Base-by-base conservation (phyloP, 805 yeast genomes). In the Ogataea polymorpha region DNA sequence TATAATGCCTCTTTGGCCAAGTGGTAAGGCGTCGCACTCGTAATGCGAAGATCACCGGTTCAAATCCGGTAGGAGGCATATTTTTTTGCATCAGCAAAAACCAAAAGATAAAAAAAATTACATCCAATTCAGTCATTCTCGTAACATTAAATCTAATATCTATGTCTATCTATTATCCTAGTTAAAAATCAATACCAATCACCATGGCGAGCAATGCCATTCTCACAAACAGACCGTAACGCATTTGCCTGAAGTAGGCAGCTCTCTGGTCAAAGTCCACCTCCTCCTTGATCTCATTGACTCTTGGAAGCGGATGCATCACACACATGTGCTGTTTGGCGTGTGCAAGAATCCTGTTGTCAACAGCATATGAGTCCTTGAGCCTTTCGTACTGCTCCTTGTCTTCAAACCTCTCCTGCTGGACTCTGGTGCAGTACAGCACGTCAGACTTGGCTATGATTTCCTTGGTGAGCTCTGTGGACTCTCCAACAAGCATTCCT, bases 181-280 rank as follows among this genome's bases (percentile, higher is more conserved):
- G 50, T 36, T 70, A 86, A 50, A 83, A 79, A 63, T 88, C 96
- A 58, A 87, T 89, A 61, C 98, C 98, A 67, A 93, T 82, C 50
- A 95, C 99, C 96, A 93, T 85, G 41, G 98, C 96, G 62, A 93
- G 77, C 56, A 93, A 73, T 9, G 99, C 99, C 99, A 93, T 93
- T 77, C 99, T 89, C 34, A 95, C 96, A 62, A 83, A 93, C 65
- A 93, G 75, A 48, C 99, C 99, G 63, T 93, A 91, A 67, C 95
- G 85, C 99, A 93, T 93, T 75, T 93, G 98, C 79, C 99, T 86
- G 77, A 93, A 93, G 74, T 93, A 93, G 45, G 99, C 98, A 51
- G 99, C 98, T 67, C 99, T 86, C 68, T 91, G 97, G 69, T 93
- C 99, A 62, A 91, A 93, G 66, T 93, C 99, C 59, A 93, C 98